A percentile compares a stretch with the other conserved stretches of the same genome.
phyloP scores from a whole-genome alignment of 169 alveolate genomes.

The Eimeria brunetti region DNA sequence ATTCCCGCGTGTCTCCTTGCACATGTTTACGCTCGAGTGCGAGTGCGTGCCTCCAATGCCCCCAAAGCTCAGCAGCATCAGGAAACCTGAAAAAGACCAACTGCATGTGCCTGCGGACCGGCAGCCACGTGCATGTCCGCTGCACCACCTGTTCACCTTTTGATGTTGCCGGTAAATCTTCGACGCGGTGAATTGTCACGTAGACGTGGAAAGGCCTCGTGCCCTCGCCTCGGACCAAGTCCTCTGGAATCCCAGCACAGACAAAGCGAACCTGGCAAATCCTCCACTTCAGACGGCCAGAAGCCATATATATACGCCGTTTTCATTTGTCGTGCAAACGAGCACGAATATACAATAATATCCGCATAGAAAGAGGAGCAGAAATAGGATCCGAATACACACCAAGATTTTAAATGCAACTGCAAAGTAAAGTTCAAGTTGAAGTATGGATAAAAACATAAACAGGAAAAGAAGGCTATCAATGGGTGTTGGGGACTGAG shows the following conservation, averaged over 20 bases:
- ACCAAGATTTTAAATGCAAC: neutral
- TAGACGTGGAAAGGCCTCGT: slow-evolving; percentile 84
- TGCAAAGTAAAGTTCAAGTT: neutral
- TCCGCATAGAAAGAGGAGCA: neutral
- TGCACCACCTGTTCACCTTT: slow-evolving; percentile 5
- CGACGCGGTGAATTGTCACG: slow-evolving; percentile 65
- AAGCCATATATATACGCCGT: neutral
- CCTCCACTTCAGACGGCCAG: neutral
- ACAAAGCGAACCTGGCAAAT: neutral
- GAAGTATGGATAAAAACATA: neutral
- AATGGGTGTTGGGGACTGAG: neutral
- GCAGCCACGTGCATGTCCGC: neutral
- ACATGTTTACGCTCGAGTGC: neutral
- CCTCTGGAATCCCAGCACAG: slow-evolving; percentile 42
- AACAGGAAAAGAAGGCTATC: too few species aligned
- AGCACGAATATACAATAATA: neutral
- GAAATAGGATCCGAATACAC: neutral
- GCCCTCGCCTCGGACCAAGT: slow-evolving; percentile 58
- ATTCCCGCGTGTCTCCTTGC: neutral
- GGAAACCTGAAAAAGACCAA: neutral
- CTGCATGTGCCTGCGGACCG: neutral
- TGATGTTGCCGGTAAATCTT: slow-evolving; percentile 55
- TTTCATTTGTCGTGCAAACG: neutral
- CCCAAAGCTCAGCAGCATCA: neutral
- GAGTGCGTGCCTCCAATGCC: neutral